These are phyloP conservation scores for Amylostereum areolatum DNA, from an alignment of 1,284 basidiomycete species.

Conservation along the genomic window DNA sequence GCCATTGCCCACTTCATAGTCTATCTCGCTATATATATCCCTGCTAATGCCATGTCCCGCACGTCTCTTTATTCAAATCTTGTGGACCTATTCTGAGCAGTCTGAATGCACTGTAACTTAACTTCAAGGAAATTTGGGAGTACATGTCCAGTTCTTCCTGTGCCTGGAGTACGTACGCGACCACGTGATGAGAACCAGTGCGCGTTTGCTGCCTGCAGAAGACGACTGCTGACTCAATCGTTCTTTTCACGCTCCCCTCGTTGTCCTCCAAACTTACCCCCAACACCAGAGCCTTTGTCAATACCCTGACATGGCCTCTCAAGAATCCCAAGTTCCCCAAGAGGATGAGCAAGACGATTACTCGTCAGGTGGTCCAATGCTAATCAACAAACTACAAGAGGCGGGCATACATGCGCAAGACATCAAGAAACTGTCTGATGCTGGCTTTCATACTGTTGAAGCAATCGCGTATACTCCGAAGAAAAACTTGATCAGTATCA, in stretches of 20 bases:
- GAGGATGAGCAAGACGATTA: slow-evolving; percentile 51
- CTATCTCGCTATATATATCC: too few species aligned
- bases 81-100: too few species aligned
- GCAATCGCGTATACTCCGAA: slow-evolving; percentile 97
- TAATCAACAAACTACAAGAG: slow-evolving; percentile 84
- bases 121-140: too few species aligned
- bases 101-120: too few species aligned
- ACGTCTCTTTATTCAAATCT: too few species aligned
- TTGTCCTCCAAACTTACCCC: not conserved
- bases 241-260: not conserved
- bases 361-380: slow-evolving; percentile 69
- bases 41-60: too few species aligned
- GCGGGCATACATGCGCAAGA: slow-evolving; percentile 89
- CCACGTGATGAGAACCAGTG: slow-evolving; percentile 3
- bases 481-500: slow-evolving; percentile 87
- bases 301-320: slow-evolving; percentile 27
- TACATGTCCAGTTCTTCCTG: too few species aligned
- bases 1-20: too few species aligned
- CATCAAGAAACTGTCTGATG: slow-evolving; percentile 93
- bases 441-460: slow-evolving; percentile 92
- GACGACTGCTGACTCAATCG: not conserved
- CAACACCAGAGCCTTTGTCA: slow-evolving; percentile 3
- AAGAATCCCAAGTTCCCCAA: slow-evolving; percentile 44
- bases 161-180: not conserved
- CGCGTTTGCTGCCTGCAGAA: not conserved